Conservation (phyloP, 306 rosid genomes). For the Cyamopsis tetragonoloba region DNA sequence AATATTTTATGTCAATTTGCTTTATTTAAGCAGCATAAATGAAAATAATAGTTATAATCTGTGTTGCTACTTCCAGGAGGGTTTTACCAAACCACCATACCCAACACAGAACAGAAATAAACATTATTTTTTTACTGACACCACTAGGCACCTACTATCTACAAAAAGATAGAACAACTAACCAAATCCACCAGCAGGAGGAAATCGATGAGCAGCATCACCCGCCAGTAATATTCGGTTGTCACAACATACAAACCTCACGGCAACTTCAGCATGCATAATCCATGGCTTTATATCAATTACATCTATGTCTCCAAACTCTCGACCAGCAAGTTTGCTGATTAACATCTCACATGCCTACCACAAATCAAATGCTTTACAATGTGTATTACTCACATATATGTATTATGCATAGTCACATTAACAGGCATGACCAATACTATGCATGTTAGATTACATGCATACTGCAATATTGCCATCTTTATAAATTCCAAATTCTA, state of each 20-base stretch:
- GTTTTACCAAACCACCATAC: not conserved
- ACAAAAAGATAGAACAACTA: conserved; percentile 37
- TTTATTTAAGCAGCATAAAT: not conserved
- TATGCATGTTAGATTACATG: not conserved
- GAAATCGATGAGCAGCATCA: conserved; percentile 96
- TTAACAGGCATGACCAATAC: conserved; percentile 8
- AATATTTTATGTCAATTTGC: conserved; percentile 13
- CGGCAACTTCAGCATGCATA: conserved; percentile 99
- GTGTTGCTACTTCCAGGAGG: not conserved
- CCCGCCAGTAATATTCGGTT: conserved; percentile 78
- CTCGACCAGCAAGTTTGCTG: conserved; percentile 72
- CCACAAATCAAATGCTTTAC: conserved; percentile 31
- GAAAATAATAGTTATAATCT: not conserved
- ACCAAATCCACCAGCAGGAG: conserved; percentile 99
- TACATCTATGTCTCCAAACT: conserved; percentile 66
- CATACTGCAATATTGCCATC: not conserved
- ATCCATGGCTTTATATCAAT: conserved; percentile 87
- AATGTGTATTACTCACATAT: conserved; percentile 9
- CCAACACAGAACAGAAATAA: not conserved
- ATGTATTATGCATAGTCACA: not conserved
- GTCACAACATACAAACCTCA: conserved; percentile 57
- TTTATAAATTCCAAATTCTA: conserved; percentile 7
- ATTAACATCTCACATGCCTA: conserved; percentile 76
- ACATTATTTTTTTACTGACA: not conserved
- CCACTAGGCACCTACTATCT: conserved; percentile 1